Evolutionary conservation across 139 green algal species (phyloP).

Genomic region (Micractinium sp.): DNA sequence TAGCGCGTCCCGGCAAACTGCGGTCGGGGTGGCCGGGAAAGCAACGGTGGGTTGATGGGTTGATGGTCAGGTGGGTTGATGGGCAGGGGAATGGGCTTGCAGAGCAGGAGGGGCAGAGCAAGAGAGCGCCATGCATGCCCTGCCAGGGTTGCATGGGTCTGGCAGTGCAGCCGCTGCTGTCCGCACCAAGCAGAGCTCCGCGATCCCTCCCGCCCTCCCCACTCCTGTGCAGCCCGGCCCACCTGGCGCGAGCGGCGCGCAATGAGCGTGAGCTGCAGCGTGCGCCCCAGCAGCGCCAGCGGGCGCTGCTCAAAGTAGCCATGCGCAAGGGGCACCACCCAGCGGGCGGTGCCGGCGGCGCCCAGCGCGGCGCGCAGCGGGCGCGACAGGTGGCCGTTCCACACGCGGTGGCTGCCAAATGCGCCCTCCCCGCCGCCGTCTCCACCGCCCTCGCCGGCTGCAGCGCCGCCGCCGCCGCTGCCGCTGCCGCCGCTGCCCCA

Average conservation of each 20-base stretch:
- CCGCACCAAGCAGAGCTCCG: background rate
- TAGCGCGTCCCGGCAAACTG: slow-evolving; percentile 97
- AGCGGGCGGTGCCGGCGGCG: slow-evolving; percentile 51
- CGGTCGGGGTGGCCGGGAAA: slow-evolving; percentile 11
- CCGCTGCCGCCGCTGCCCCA: slow-evolving; percentile 24
- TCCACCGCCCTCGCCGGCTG: background rate
- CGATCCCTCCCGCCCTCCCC: background rate
- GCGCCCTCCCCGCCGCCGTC: slow-evolving; percentile 17
- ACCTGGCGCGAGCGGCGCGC: slow-evolving; percentile 76
- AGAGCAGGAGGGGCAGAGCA: background rate
- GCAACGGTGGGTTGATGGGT: background rate
- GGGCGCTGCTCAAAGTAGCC: slow-evolving; percentile 91
- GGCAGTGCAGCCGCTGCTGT: too few relatives aligned
- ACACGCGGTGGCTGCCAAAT: slow-evolving; percentile 90
- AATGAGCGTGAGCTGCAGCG: slow-evolving; percentile 87
- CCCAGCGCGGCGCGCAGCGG: slow-evolving; percentile 66
- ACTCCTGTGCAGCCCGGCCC: background rate
- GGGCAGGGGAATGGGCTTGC: background rate
- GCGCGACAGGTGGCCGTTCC: slow-evolving; percentile 90
- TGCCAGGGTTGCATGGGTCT: too few relatives aligned
- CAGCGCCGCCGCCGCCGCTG: slow-evolving; percentile 3
- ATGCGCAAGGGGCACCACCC: slow-evolving; percentile 90
- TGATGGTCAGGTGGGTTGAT: background rate
- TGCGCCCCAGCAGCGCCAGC: slow-evolving; percentile 80
- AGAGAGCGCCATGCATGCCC: background rate